Evolutionary conservation across 1,284 basidiomycete genomes (phyloP).

Genomic region (Violaceomyces palustris): DNA sequence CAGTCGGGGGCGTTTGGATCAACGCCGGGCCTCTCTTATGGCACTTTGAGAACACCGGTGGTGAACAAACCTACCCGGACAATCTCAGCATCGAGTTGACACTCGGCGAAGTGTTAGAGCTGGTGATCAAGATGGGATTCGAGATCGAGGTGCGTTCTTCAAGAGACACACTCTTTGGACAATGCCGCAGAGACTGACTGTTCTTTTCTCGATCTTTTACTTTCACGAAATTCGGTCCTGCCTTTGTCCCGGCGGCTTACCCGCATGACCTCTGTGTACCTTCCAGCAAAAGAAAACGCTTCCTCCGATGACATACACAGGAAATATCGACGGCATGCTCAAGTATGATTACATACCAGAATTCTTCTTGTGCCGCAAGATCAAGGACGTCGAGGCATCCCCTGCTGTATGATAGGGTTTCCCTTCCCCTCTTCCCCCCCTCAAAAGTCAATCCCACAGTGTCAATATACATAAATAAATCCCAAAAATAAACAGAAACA

Average conservation of each 20-base stretch:
- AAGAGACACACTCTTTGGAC: too few species aligned
- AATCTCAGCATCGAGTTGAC: constrained; percentile 67
- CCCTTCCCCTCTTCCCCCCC: too few species aligned
- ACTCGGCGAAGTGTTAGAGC: constrained; percentile 75
- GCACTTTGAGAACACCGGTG: constrained; percentile 84
- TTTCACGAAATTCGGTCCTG: neutral
- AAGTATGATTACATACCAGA: constrained; percentile 72
- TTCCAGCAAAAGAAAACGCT: constrained; percentile 77
- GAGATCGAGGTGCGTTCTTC: constrained; percentile 66
- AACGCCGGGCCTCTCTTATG: constrained; percentile 77
- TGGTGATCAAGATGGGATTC: constrained; percentile 75
- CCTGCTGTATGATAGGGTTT: constrained; percentile 32
- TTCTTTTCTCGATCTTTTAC: constrained; percentile 2
- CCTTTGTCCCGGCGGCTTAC: too few species aligned
- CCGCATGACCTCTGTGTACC: too few species aligned
- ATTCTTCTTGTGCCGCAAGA: constrained; percentile 52
- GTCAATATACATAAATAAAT: too few species aligned
- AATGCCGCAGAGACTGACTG: constrained; percentile 2
- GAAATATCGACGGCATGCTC: constrained; percentile 76
- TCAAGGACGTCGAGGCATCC: constrained; percentile 29
- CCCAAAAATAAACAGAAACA: too few species aligned
- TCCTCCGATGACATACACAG: constrained; percentile 75
- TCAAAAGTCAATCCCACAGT: too few species aligned
- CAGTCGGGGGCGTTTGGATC: constrained; percentile 45
- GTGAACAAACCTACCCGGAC: too few species aligned